Evolutionary conservation across 192 early-diverging fungal species (phyloP), one percentile per base, ranked within the genome.

Genomic region (Linnemannia zychae): DNA sequence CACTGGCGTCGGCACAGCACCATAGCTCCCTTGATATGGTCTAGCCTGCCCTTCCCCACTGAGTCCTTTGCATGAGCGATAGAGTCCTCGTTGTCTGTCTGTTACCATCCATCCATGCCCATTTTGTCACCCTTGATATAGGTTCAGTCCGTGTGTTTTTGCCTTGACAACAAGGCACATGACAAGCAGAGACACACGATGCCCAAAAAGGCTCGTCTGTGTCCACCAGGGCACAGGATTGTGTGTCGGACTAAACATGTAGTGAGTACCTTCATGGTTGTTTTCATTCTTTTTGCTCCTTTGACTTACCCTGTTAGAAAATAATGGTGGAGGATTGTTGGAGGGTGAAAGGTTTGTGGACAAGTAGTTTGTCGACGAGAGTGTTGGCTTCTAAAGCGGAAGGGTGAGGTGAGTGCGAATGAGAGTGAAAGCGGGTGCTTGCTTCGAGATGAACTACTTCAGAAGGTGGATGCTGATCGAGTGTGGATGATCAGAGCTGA

Each of bases 271-370:
- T n/a, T 33, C 12, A 3, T 12, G 24, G 57, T 31, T 20, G 22
- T 44, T 44, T 44, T n/a, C n/a, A n/a, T n/a, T n/a, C n/a, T n/a
- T n/a, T 44, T 44, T 44, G 4, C 3, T 44, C 40, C 40, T 44
- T 44, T 44, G 22, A 63, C 57, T 9, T 78, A 79, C 77, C 77
- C 72, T 71, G 77, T 79, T 79, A 79, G 77, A 72, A 79, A 79
- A 66, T 52, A 79, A 79, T 72, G 77, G 69, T 72, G 71, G 77
- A 78, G 46, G 57, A 28, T 57, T 63, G 57, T 2, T 28, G 24
- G 57, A 57, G 53, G 53, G 24, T 20, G 7, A 57, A n/a, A 28
- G 53, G 40, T 44, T 6, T 7, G 57, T 63, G 57, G 57, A 63
- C 57, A 63, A 63, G 28, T 28, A 4, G 22, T 53, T 63, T 63